Conservation (phyloP, 1,139 yeast species). For the Meyerozyma athensensis region DNA sequence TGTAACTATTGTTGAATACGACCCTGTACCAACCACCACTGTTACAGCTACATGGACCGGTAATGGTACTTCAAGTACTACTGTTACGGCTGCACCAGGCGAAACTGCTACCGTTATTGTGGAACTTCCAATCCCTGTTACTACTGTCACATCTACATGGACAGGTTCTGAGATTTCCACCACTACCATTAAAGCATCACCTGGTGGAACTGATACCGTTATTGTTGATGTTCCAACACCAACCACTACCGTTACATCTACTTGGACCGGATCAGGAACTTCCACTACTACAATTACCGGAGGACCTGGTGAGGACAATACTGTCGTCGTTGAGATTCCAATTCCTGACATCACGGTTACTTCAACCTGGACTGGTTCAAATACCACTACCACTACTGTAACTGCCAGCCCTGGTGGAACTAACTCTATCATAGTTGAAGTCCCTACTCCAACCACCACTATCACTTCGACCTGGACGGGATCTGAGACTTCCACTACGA, state of each 20-base stretch:
- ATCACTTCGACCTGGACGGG: constrained; percentile 15
- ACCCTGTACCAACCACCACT: constrained; percentile 6
- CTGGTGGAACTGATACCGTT: constrained; percentile 4
- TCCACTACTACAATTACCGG: constrained; percentile 1
- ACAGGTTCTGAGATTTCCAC: constrained; percentile 8
- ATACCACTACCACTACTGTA: constrained; percentile 4
- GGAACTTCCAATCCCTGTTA: constrained; percentile 9
- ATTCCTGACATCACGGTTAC: constrained; percentile 11
- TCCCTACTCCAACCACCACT: constrained; percentile 17
- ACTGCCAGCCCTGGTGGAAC: constrained; percentile 7
- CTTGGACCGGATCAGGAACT: constrained; percentile 9
- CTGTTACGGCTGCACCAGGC: background rate
- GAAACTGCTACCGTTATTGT: constrained; percentile 2
- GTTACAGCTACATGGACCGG: constrained; percentile 3
- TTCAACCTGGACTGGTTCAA: background rate
- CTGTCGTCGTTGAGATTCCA: constrained; percentile 17
- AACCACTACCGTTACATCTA: constrained; percentile 8
- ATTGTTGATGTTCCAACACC: constrained; percentile 9
- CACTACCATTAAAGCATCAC: constrained; percentile 4
- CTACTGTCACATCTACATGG: constrained; percentile 9
- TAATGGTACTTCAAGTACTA: background rate
- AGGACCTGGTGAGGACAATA: constrained; percentile 10
- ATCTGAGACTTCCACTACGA: constrained; percentile 9
- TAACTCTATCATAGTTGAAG: constrained; percentile 10
- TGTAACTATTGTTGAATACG: constrained; percentile 5